Evolutionary conservation across 2,329 filamentous ascomycete species (phyloP).

Genomic region (Ophiosphaerella korrae): DNA sequence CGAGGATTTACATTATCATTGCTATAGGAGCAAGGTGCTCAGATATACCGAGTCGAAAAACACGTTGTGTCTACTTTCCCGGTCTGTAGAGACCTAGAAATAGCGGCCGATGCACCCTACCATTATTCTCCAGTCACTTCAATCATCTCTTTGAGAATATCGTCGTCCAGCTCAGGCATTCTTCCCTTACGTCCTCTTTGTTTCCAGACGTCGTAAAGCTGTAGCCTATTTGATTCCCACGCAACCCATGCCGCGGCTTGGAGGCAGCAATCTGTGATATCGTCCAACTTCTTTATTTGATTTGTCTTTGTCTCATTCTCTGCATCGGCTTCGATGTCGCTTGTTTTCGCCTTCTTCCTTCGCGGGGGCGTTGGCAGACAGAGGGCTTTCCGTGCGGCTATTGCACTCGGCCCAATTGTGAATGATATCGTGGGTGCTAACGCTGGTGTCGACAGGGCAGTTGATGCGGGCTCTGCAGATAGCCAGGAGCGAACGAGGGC

Average conservation of each 20-base stretch:
- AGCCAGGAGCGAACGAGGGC: constrained; percentile 57
- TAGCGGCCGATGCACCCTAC: too few relatives aligned
- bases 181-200: background rate
- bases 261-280: constrained; percentile 78
- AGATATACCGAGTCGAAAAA: too few relatives aligned
- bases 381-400: constrained; percentile 11
- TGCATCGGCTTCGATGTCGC: constrained; percentile 14
- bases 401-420: constrained; percentile 11
- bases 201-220: constrained; percentile 12
- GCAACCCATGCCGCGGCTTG: constrained; percentile 78
- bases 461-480: constrained; percentile 14
- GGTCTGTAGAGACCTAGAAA: too few relatives aligned
- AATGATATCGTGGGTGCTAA: constrained; percentile 23
- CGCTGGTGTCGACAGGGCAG: constrained; percentile 1
- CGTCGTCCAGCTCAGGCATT: background rate
- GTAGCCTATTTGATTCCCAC: constrained; percentile 68
- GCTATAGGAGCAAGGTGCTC: too few relatives aligned
- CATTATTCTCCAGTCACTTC: constrained; percentile 2
- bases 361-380: constrained; percentile 2
- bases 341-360: constrained; percentile 9
- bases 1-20: too few relatives aligned
- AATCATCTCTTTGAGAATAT: constrained; percentile 16
- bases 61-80: background rate
- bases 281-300: constrained; percentile 68
- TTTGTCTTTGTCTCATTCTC: constrained; percentile 6